Evolutionary conservation across 306 rosid genomes (phyloP), one percentile per base, ranked within the genome.

Genomic region (Chamaecrista fasciculata): DNA sequence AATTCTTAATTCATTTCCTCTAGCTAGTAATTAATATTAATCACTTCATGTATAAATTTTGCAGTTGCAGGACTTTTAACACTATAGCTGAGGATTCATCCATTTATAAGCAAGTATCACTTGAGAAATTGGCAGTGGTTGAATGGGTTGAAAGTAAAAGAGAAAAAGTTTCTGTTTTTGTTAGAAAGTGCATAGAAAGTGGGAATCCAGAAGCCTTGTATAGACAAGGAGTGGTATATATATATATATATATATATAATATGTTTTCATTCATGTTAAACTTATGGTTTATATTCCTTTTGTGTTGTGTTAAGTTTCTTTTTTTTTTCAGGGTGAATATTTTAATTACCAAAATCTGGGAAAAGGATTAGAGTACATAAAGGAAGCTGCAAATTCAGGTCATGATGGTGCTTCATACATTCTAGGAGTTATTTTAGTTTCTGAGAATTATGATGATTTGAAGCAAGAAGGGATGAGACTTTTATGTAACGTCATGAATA

Each of bases 171-270:
- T 21, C 36, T 24, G 21, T 23, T 24, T 43, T 63, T 9, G 37
- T 23, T 4, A 40, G 37, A 40, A 63, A n/a, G 2, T 24, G 69
- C 15, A 14, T 3, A 5, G 53, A 43, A 63, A 40, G 18, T 42
- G 39, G 14, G 11, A 63, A 63, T 63, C 23, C 24, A 6, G 37
- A 42, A 63, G 69, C 52, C 37, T 42, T 63, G n/a, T 42, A 63
- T 42, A 46, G 11, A 15, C 39, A 63, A 43, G 69, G 39, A 63
- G 19, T 62, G 68, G 68, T 62, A 14, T 40, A 1, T 33, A 33
- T 33, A 29, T 29, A 29, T 29, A 29, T 29, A 5, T 29, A 5
- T 29, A 2, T 55, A 10, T 26, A 0, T 57, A 0, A 25, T 2
- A 12, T 11, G 3, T 0, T 19, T 23, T 9, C 15, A 20, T 36